These are phyloP conservation scores for Cytospora chrysosperma DNA, from an alignment of 2,329 filamentous ascomycete genomes.

Conservation along the genomic window DNA sequence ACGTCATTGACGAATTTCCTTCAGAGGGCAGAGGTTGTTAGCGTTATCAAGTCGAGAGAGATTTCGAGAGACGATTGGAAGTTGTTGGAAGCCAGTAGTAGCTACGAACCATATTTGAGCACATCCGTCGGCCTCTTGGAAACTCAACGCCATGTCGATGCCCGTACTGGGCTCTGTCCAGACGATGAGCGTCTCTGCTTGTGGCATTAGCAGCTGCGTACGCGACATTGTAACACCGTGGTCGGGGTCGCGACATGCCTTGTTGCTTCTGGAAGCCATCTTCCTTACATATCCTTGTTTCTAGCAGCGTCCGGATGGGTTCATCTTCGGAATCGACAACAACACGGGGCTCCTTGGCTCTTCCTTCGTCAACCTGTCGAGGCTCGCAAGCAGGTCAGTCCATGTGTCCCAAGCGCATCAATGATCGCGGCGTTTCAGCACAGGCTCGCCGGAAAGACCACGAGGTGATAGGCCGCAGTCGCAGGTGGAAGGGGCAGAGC, in stretches of 20 bases:
- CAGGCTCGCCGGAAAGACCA: not conserved
- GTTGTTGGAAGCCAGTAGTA: not conserved
- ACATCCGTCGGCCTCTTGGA: conserved; percentile 95
- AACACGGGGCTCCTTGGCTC: conserved; percentile 79
- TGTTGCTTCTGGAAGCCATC: conserved; percentile 98
- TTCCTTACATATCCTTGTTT: conserved; percentile 88
- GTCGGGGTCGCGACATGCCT: conserved; percentile 54
- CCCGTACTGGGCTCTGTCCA: conserved; percentile 87
- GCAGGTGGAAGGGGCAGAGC: not conserved
- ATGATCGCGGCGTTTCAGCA: not conserved
- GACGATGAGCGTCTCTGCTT: conserved; percentile 87
- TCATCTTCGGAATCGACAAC: conserved; percentile 93
- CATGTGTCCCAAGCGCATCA: conserved; percentile 16
- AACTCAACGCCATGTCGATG: conserved; percentile 96
- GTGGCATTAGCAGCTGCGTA: conserved; percentile 31
- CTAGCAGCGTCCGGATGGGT: conserved; percentile 76
- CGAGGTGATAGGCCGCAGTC: not conserved
- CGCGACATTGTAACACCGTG: conserved; percentile 26
- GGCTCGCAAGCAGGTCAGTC: conserved; percentile 27
- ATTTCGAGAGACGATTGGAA: not conserved
- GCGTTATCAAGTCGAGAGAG: conserved; percentile 11
- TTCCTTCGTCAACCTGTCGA: conserved; percentile 52
- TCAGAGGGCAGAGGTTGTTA: conserved; percentile 29
- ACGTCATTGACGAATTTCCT: conserved; percentile 91
- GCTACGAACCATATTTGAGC: conserved; percentile 76